Evolutionary conservation across 1,284 basidiomycete genomes (phyloP), one percentile per base, ranked within the genome.

Genomic region (Sanghuangporus baumii): DNA sequence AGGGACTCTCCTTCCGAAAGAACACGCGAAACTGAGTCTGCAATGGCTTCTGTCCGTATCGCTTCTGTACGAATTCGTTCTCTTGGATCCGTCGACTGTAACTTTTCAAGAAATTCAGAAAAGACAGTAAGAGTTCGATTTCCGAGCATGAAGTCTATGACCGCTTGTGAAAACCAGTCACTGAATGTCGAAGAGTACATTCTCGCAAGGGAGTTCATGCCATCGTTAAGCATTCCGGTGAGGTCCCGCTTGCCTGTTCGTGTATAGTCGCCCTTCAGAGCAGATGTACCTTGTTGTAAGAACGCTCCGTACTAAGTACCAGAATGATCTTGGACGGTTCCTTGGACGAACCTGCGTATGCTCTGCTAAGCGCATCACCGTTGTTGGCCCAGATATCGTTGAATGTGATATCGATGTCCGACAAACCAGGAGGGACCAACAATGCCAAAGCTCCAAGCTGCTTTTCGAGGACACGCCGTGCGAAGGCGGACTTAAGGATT

Each of bases 341-440:
- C 4, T 64, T 41, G 58, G 57, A 71, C 78, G 64, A 52, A 86
- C 88, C 80, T 98, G 98, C 56, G 98, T 79, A 57, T 18, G 40
- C 55, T 65, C 87, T 81, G 71, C 89, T 93, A 65, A 95, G 92
- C 2, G 91, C 87, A 71, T 96, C 93, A 1, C 93, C 94, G 66
- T 96, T 96, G 71, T 96, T 96, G 2, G 96, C 96, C 96, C 96
- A 98, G 23, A 94, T 89, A 72, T 94, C 89, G 68, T 96, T 97
- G 75, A 96, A 96, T 2, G 91, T 86, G 14, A 85, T 71, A 69
- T 97, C 93, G 57, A 87, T 81, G 55, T 87, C 86, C 31, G 81
- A 80, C 61, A 77, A 76, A 54, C 78, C 79, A 34, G 77, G 77
- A 40, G 78, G 77, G n/a, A 77, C 72, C 2, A 84, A 74, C 26